Conservation (phyloP, 352 stramenopile genomes). For the Phytophthora capsici region DNA sequence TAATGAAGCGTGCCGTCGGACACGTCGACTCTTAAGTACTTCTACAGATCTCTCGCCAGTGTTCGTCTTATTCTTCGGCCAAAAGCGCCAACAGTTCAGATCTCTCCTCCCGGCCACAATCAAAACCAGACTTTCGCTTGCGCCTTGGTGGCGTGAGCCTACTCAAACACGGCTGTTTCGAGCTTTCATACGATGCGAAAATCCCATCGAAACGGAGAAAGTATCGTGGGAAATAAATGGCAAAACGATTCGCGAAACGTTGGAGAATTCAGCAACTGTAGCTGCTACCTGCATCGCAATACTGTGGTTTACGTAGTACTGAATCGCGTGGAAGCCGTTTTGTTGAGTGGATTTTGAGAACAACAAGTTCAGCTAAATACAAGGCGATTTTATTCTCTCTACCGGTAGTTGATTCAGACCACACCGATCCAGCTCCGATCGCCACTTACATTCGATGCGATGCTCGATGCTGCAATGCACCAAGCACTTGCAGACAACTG, state of each 20-base stretch:
- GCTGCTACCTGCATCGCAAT: too few species aligned
- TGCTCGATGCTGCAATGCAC: too few species aligned
- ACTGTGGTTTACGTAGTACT: too few species aligned
- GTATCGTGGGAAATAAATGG: neutral
- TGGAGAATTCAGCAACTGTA: too few species aligned
- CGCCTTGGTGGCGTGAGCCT: conserved; percentile 24
- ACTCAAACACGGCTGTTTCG: conserved; percentile 25
- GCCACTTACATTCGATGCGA: too few species aligned
- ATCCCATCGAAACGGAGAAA: conserved; percentile 7
- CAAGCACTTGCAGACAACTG: too few species aligned
- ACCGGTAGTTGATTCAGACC: conserved; percentile 1
- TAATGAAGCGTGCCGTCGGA: conserved; percentile 15
- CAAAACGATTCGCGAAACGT: conserved; percentile 7
- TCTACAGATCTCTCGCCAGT: conserved; percentile 28
- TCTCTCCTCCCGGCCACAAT: conserved; percentile 10
- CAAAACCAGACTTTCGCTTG: conserved; percentile 16
- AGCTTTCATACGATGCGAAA: conserved; percentile 1
- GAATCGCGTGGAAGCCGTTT: neutral
- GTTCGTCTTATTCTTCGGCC: conserved; percentile 27
- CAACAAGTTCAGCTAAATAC: conserved; percentile 1
- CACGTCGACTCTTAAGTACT: neutral
- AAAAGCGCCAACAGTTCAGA: conserved; percentile 17
- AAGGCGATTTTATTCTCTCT: neutral
- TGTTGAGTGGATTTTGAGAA: conserved; percentile 3
- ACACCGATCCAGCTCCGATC: neutral